Evolutionary conservation across 2,329 filamentous ascomycete species (phyloP).

Genomic region (Arthrobotrys iridis): DNA sequence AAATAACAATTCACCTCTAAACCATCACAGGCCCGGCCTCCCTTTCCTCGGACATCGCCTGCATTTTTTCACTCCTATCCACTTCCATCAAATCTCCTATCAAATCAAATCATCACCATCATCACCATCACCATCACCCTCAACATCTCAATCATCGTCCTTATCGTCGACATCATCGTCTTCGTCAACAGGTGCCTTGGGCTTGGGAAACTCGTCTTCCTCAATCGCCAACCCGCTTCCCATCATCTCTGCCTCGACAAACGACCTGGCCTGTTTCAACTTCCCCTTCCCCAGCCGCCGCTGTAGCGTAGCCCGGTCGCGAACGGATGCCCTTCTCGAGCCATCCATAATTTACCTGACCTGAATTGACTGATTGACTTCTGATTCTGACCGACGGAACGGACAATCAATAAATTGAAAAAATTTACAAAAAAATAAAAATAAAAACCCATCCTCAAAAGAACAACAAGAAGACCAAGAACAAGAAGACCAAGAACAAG

Average conservation of each 20-base stretch:
- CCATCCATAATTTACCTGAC: constrained; percentile 13
- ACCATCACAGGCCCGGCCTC: constrained; percentile 21
- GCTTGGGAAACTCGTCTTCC: background rate
- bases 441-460: no score
- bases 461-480: constrained; percentile 8
- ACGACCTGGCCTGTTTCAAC: constrained; percentile 14
- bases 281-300: constrained; percentile 15
- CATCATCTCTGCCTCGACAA: constrained; percentile 13
- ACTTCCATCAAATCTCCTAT: background rate
- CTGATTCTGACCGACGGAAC: no score
- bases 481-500: background rate
- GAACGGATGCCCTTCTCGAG: constrained; percentile 21
- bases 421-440: no score
- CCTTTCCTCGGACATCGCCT: constrained; percentile 22
- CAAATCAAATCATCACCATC: background rate
- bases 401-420: no score
- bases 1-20: constrained; percentile 20
- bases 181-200: no score
- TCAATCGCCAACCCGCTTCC: background rate
- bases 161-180: no score
- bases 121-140: background rate
- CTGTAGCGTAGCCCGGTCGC: constrained; percentile 20
- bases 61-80: background rate
- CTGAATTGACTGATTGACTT: no score
- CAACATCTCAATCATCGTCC: background rate